Evolutionary conservation across 2,329 filamentous ascomycete species (phyloP), one percentile per base, ranked within the genome.

Genomic region (Passalora sequoiae): DNA sequence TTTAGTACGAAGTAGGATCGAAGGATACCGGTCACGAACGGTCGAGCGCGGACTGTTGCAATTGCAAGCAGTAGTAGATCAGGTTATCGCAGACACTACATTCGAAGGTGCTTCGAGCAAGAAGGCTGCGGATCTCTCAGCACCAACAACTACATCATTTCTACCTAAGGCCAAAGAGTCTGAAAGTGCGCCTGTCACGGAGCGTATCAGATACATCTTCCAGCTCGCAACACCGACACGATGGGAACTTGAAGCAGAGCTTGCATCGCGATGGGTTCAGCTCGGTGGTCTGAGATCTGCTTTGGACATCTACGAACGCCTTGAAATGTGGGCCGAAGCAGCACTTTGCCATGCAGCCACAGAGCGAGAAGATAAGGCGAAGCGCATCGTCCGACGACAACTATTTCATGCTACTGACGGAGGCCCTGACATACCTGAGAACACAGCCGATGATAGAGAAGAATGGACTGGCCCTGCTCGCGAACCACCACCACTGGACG

Each of bases 281-380:
- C 77, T 96, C 2, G 92, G 92, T 7, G 94, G 89, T 29, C 70
- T 98, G 2, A 76, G 87, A 3, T 94, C 89, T 1, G 92, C 92
- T 0, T 76, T 98, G 1, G 92, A 96, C 48, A 97, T 98, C 48
- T 98, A 97, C 67, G 89, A 95, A 67, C 78, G 92, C 3, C 70
- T 98, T 13, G 82, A 89, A 44, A 83, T 97, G 64, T 97, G 92
- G 89, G 86, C 92, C 1, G 92, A 98, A 67, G 88, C 89, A 4
- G 91, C 92, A 0, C 74, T 98, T 1, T 98, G 92, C 63, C 83
- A 88, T 57, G 89, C 88, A 9, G 74, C 80, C 0, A 86, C 83
- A 0, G 77, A 83, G n/a, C 75, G 81, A 67, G 89, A 96, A 66
- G 85, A 85, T 17, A 92, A 92, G 60, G 92, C 89, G 1, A 80